Evolutionary conservation across 306 rosid species (phyloP), one percentile per base, ranked within the genome.

Genomic region (Lathyrus sativus): DNA sequence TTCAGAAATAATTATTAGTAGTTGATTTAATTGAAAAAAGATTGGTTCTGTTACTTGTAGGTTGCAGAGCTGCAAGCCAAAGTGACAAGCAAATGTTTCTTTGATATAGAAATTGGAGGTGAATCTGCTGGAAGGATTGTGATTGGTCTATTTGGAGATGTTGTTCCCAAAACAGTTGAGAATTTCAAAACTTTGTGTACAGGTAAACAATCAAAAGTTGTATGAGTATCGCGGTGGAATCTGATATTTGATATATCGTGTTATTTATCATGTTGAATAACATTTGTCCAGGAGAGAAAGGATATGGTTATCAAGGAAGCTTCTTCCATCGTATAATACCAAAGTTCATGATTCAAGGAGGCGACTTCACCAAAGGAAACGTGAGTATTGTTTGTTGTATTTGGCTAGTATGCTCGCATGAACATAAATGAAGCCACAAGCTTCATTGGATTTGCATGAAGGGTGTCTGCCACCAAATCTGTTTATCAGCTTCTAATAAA

Each of bases 331-430:
- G 95, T 51, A 80, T 87, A 73, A 92, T 92, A 67, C 86, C 74
- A 59, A 89, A 87, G 61, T 89, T 91, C 76, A 91, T 91, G 98
- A 82, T 89, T 79, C 98, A 91, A 79, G 96, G 96, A 79, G 98
- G 98, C 63, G 98, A 92, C 74, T 92, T 92, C 86, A 89, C 92
- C 24, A 79, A 87, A 68, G 98, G 98, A 84, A 45, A 92, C 73
- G 96, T 89, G 75, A 73, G 71, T 33, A 29, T 43, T 68, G 60
- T 45, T 46, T 56, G 48, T 46, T 56, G 48, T 62, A 18, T 48
- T 64, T 62, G 35, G 69, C 68, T 75, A 15, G 26, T 46, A 42
- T 57, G 59, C 62, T 48, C 65, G 8, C 35, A 15, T 70, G 13
- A 15, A 11, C 35, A 22, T 45, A 45, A 48, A 14, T 19, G 55